A percentile compares a stretch with the other conserved stretches of the same genome.
Conservation (phyloP, 2,329 filamentous ascomycete species). For the Diaporthe longicolla region DNA sequence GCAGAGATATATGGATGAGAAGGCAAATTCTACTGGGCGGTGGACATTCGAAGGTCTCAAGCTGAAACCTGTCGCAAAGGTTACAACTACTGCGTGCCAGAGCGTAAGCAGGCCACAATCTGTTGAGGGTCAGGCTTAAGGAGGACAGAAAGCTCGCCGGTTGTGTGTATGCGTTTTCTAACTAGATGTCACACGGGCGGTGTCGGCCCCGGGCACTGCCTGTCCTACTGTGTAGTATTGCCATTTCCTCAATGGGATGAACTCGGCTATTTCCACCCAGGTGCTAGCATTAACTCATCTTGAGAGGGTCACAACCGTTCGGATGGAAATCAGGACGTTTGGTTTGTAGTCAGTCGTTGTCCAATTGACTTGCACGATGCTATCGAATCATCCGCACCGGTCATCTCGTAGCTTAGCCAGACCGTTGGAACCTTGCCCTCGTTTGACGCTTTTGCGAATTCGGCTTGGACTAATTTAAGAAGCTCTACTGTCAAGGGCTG, state of each 20-base stretch:
- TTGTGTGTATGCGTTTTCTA: neutral
- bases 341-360: neutral
- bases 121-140: neutral
- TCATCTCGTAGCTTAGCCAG: neutral
- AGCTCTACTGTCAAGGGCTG: neutral
- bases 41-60: conserved; percentile 37
- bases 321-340: neutral
- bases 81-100: neutral
- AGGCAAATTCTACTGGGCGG: conserved; percentile 20
- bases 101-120: conserved; percentile 29
- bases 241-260: neutral
- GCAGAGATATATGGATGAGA: conserved; percentile 41
- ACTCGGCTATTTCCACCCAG: neutral
- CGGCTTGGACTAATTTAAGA: neutral
- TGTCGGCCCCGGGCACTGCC: neutral
- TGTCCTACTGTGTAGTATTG: conserved; percentile 7
- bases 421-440: too few species aligned
- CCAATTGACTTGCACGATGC: neutral
- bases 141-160: neutral
- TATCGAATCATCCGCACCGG: neutral
- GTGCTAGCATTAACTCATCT: neutral
- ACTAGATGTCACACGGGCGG: neutral
- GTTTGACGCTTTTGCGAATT: neutral
- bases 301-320: neutral
- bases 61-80: conserved; percentile 21